Percentiles rank a stretch among this genome's conserved stretches.
These are phyloP conservation scores for Stipa capillata DNA, from an alignment of 176 grass and related monocot species.

Conservation along the genomic window DNA sequence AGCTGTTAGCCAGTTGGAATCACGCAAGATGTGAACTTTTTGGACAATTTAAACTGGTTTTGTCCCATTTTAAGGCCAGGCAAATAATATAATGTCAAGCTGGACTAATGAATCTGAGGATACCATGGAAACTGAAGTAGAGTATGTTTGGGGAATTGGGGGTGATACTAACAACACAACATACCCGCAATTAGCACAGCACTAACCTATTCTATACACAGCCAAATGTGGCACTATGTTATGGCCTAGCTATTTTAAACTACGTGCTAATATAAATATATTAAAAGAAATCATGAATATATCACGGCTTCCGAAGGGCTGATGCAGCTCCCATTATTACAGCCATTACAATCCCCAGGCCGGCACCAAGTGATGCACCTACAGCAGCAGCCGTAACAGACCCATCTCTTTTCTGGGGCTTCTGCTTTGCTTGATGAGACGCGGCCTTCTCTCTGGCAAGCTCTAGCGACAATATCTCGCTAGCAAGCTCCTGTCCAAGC, in stretches of 20 bases:
- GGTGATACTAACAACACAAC: background rate
- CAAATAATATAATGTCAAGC: background rate
- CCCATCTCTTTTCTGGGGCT: slow-evolving; percentile 46
- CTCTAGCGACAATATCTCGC: slow-evolving; percentile 56
- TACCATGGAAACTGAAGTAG: background rate
- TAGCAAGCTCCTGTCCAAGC: slow-evolving; percentile 52
- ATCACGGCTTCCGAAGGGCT: slow-evolving; percentile 74
- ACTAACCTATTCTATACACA: slow-evolving; percentile 19
- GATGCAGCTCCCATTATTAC: slow-evolving; percentile 95
- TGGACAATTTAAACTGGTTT: background rate
- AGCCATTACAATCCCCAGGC: slow-evolving; percentile 85
- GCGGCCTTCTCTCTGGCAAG: slow-evolving; percentile 46
- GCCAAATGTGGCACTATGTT: slow-evolving; percentile 5
- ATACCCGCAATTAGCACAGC: background rate
- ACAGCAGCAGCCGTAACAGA: slow-evolving; percentile 81
- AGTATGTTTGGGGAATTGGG: background rate
- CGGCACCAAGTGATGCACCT: slow-evolving; percentile 82
- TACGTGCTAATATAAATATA: background rate
- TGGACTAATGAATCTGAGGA: background rate
- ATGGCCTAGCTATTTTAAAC: background rate
- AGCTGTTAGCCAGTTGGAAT: background rate
- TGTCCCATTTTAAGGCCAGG: background rate
- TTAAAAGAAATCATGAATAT: background rate
- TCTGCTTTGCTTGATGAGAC: slow-evolving; percentile 34
- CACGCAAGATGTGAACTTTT: background rate